Evolutionary conservation across 768 basidiomycete species (phyloP).

Genomic region (Suillus clintonianus): DNA sequence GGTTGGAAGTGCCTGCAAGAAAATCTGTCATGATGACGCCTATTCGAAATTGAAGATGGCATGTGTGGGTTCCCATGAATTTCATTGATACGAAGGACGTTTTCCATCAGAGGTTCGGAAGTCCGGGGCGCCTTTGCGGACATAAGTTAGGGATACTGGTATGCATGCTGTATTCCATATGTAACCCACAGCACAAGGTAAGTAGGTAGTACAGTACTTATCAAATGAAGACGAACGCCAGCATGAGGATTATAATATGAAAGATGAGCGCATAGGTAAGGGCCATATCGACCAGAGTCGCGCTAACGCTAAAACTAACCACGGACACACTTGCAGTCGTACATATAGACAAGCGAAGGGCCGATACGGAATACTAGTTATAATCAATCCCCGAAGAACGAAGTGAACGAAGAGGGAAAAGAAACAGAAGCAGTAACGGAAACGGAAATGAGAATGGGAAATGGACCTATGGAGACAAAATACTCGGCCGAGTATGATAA

Average conservation of each 20-base stretch:
- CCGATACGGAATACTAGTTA: conserved; percentile 26
- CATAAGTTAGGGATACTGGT: not conserved
- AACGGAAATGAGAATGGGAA: conserved; percentile 11
- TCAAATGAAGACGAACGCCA: conserved; percentile 1
- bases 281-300: conserved; percentile 3
- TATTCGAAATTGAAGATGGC: not conserved
- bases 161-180: conserved; percentile 1
- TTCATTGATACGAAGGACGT: not conserved
- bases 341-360: conserved; percentile 31
- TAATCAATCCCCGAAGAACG: conserved; percentile 12
- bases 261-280: conserved; percentile 5
- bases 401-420: conserved; percentile 6
- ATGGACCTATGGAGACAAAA: conserved; percentile 30
- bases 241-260: conserved; percentile 4
- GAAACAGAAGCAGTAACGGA: not conserved
- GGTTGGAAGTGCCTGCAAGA: not conserved
- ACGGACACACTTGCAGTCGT: conserved; percentile 11
- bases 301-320: not conserved
- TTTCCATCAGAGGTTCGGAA: not conserved
- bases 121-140: not conserved
- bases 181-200: conserved; percentile 5
- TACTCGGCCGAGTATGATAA: conserved; percentile 9
- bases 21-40: not conserved
- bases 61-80: not conserved
- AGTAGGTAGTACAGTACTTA: conserved; percentile 4